Conservation (phyloP, 2,329 filamentous ascomycete species). For the Thielaviopsis ethacetica region DNA sequence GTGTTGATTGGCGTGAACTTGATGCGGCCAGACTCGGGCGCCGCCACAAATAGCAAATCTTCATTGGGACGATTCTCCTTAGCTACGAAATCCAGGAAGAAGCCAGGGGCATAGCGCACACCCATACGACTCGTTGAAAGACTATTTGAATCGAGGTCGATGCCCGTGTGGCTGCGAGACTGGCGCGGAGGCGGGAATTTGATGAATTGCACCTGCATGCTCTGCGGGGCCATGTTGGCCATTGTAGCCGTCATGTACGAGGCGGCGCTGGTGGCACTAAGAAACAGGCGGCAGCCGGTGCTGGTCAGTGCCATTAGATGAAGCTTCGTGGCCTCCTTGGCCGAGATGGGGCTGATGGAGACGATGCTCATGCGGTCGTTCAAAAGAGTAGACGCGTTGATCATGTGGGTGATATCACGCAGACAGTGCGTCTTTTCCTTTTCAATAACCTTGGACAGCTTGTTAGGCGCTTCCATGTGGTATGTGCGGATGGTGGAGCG, state of each 20-base stretch:
- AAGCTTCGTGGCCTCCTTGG: slow-evolving; percentile 62
- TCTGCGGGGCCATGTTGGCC: slow-evolving; percentile 57
- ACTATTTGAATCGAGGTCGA: slow-evolving; percentile 32
- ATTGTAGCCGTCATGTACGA: slow-evolving; percentile 46
- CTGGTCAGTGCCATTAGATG: slow-evolving; percentile 83
- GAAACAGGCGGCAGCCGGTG: slow-evolving; percentile 78
- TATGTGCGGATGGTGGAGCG: slow-evolving; percentile 82
- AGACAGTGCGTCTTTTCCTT: slow-evolving; percentile 45
- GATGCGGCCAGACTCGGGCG: slow-evolving; percentile 80
- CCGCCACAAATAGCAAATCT: slow-evolving; percentile 66
- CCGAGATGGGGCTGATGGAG: slow-evolving; percentile 70
- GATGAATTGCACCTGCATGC: slow-evolving; percentile 95
- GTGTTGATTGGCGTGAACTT: slow-evolving; percentile 37
- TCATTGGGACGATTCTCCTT: slow-evolving; percentile 40
- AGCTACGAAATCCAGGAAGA: slow-evolving; percentile 72
- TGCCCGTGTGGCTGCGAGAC: slow-evolving; percentile 20
- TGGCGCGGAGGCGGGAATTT: slow-evolving; percentile 62
- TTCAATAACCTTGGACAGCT: slow-evolving; percentile 47
- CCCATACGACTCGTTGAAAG: slow-evolving; percentile 35
- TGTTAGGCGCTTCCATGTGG: slow-evolving; percentile 55
- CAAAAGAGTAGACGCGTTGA: slow-evolving; percentile 55
- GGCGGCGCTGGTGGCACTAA: slow-evolving; percentile 72
- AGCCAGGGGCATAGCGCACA: slow-evolving; percentile 63
- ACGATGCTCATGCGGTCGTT: slow-evolving; percentile 57
- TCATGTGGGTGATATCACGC: slow-evolving; percentile 72